Base-by-base conservation (phyloP, 225 moss, liverwort and hornwort genomes). In the Physcomitrellopsis africana region DNA sequence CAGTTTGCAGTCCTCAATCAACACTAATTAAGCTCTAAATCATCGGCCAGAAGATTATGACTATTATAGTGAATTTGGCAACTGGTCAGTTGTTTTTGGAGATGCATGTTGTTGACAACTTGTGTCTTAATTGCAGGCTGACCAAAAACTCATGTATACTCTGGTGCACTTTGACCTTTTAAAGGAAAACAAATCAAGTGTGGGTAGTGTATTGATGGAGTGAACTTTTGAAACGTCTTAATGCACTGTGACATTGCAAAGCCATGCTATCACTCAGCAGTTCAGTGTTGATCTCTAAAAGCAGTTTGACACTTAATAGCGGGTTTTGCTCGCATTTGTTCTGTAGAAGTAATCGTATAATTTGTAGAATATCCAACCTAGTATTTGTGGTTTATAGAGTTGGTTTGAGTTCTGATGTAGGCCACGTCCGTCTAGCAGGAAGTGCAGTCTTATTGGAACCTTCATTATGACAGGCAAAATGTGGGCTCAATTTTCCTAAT, bases 131-230 rank as follows among this genome's bases (percentile, higher is more conserved):
- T 76, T 80, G 65, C 89, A 95, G 92, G 96, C 92, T 65, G 94
- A 94, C 71, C 92, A 96, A 60, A 94, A 94, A 79, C 91, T 96
- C 70, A 91, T 88, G 85, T 96, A 96, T 72, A 91, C 96, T n/a
- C 85, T 96, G 79, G 78, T 78, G 24, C 96, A 91, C 69, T 96
- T 91, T 65, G 90, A 94, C 77, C 80, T 89, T 59, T 76, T 78
- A 10, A 88, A 89, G 71, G 82, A 73, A 55, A 86, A 80, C 74
- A 96, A 96, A 88, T 92, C 73, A 92, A 92, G 95, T 92, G 27
- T 80, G 72, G 48, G 46, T 63, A 41, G 60, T 79, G 37, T 47
- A 19, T 69, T 22, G n/a, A 59, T 15, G 37, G 22, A 26, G 5
- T 57, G 41, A 77, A 27, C 42, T 18, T 56, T 64, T 45, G 45